Conservation (phyloP, 306 rosid species). For the Prunus kanzakura region DNA sequence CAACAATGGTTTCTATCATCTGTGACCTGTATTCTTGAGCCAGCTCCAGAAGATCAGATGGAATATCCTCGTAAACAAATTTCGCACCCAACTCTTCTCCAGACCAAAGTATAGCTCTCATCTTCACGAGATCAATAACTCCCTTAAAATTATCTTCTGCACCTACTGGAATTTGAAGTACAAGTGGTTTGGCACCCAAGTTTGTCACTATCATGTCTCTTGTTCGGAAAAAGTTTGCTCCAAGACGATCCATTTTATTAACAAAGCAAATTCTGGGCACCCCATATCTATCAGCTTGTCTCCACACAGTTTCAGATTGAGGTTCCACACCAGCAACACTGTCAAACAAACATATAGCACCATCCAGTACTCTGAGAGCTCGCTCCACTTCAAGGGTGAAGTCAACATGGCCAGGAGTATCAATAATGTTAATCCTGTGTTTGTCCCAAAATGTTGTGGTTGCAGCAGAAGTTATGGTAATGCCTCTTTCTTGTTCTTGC, state of each 20-base stretch:
- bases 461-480: conserved; percentile 98
- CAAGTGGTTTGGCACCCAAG: conserved; percentile 94
- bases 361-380: conserved; percentile 96
- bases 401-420: conserved; percentile 97
- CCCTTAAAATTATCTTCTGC: conserved; percentile 83
- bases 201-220: conserved; percentile 94
- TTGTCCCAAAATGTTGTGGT: conserved; percentile 95
- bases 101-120: conserved; percentile 92
- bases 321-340: conserved; percentile 99
- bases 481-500: conserved; percentile 98
- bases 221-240: conserved; percentile 88
- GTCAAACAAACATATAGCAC: conserved; percentile 92
- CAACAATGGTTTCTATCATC: conserved; percentile 79
- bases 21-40: conserved; percentile 69
- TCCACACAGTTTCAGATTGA: conserved; percentile 96
- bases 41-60: conserved; percentile 60
- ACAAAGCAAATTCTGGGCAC: conserved; percentile 94
- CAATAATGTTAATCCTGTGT: conserved; percentile 90
- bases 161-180: conserved; percentile 84
- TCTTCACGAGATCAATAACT: conserved; percentile 82
- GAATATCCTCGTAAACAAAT: conserved; percentile 72
- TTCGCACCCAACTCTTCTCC: conserved; percentile 97
- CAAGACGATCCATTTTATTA: conserved; percentile 97
- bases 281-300: conserved; percentile 96
- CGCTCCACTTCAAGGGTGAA: conserved; percentile 97